Evolutionary conservation across 2,329 filamentous ascomycete genomes (phyloP), one percentile per base, ranked within the genome.

Genomic region (Zymoseptoria tritici): DNA sequence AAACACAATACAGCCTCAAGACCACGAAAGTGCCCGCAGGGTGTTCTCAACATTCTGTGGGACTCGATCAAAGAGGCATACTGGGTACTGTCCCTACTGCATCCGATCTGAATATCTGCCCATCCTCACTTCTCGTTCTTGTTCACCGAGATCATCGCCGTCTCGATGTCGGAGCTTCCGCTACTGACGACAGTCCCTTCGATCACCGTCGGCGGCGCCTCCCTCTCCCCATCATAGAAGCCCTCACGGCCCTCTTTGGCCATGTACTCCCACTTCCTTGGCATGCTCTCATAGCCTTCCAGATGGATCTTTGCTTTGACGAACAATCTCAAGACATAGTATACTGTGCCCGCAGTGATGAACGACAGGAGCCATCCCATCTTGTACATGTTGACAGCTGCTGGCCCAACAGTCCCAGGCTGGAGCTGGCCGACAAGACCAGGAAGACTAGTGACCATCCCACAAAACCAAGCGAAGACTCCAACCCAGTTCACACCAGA

Each of bases 331-430:
- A 66, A 49, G 8, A 60, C 29, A 19, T 60, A 64, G 20, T 67
- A 67, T 1, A 61, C 58, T 0, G 64, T 49, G 2, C 58, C 64
- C 3, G 60, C 62, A 19, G 56, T 62, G 9, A 54, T 57, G 21
- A 65, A 61, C n/a, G 62, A 65, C 8, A 67, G 57, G 3, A 68
- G 26, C 46, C 66, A 66, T 2, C 65, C 65, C 50, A 57, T 62
- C n/a, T 67, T 63, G 55, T 67, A 65, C 6, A 68, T 50, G 26
- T 67, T 62, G 29, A 66, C 63, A 16, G 62, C 65, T 9, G 63
- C 63, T 36, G 61, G 60, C 21, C 60, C 61, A 4, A 66, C 61
- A 1, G 56, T 58, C 3, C 65, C 65, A 1, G 62, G 65, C 1
- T 59, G 57, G 55, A 68, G 61, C 0, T 57, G 57, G 1, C 65